Evolutionary conservation across 768 basidiomycete species (phyloP), one percentile per base, ranked within the genome.

Genomic region (Tubosaeta brunneosetosa): DNA sequence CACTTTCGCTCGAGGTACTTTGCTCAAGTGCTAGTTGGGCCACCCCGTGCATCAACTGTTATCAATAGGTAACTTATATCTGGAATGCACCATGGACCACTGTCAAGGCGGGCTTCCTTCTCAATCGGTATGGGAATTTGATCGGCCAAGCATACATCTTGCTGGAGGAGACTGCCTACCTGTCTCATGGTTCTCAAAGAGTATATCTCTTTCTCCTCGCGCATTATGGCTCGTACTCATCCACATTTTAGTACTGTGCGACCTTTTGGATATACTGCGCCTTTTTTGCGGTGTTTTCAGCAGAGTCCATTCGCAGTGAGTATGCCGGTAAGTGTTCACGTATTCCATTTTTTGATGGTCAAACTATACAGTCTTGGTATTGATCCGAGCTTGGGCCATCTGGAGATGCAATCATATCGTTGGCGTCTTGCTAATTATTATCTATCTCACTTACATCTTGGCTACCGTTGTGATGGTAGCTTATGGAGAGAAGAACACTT

Each of bases 51-150:
- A 29, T 22, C 33, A 4, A 33, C 33, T 33, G 12, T 3, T 33
- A 33, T 3, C 1, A n/a, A 42, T 14, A 53, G 51, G 47, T 49
- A 22, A 11, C 9, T 8, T 37, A 47, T n/a, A 49, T 37, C 19
- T 50, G 53, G 48, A 50, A 44, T 8, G 42, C 46, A 0, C 57
- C 57, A 2, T 55, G 59, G 49, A 42, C 53, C 1, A 3, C 41
- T 3, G 29, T 47, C 17, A 59, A 60, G 26, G 41, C 27, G 16
- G 14, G 26, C 14, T 51, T 60, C 27, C 48, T 60, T 4, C 11
- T 56, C 33, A 52, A 53, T 31, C 54, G 59, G 26, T 59, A 59
- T 5, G 57, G 44, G 3, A 55, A 55, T 17, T 31, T 60, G 17
- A 22, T 38, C 6, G 48, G 53, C 9, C 58, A 51, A 11, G 46